Evolutionary conservation across 768 basidiomycete species (phyloP).

Genomic region (Kockovaella imperatae): DNA sequence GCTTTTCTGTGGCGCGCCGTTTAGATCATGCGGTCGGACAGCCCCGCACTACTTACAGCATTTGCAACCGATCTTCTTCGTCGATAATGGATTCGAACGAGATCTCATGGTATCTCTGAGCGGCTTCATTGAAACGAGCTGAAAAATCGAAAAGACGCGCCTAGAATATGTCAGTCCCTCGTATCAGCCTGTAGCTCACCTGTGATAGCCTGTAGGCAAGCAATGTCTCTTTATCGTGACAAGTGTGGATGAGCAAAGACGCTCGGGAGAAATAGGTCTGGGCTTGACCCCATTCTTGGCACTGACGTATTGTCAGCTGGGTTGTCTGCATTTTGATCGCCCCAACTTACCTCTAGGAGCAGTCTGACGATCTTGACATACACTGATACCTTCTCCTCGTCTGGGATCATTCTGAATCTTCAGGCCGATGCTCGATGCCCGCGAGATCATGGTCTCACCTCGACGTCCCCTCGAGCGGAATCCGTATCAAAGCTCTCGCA

Average conservation of each 20-base stretch:
- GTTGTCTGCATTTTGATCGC: background rate
- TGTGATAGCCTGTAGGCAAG: conserved; percentile 40
- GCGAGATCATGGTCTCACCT: conserved; percentile 51
- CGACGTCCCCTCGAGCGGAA: conserved; percentile 81
- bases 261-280: conserved; percentile 97
- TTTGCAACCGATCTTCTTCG: conserved; percentile 81
- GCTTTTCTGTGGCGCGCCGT: conserved; percentile 46
- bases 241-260: conserved; percentile 73
- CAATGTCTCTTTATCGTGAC: conserved; percentile 64
- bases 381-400: conserved; percentile 77
- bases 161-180: conserved; percentile 47
- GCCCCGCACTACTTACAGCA: conserved; percentile 62
- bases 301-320: conserved; percentile 44
- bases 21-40: background rate
- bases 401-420: conserved; percentile 54
- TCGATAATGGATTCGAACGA: conserved; percentile 86
- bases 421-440: background rate
- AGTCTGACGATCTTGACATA: conserved; percentile 92
- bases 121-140: conserved; percentile 89
- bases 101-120: conserved; percentile 85
- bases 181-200: conserved; percentile 17
- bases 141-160: conserved; percentile 89
- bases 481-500: conserved; percentile 82
- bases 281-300: conserved; percentile 94
- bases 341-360: conserved; percentile 58